phyloP scores from a whole-genome alignment of 78 protist genomes.

The Chrysochromulina tobinii region DNA sequence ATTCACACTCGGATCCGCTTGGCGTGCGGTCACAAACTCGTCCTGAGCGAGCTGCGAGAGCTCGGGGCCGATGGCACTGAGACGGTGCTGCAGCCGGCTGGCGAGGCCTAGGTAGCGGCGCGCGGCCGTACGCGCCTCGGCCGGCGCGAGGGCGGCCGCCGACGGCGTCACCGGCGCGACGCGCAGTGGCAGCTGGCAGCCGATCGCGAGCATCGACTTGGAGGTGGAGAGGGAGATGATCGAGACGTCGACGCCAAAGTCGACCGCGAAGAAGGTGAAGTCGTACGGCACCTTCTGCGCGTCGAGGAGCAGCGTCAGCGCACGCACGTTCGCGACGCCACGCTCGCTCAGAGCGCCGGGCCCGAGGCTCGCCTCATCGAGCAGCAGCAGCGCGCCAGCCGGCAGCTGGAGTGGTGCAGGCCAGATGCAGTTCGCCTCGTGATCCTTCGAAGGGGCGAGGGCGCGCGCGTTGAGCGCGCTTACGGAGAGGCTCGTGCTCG shows the following conservation, averaged over 20 bases:
- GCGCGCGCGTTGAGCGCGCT: neutral
- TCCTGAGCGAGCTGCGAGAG: neutral
- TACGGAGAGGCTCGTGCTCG: neutral
- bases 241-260: neutral
- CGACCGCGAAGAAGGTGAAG: neutral
- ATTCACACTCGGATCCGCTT: neutral
- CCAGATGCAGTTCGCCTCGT: neutral
- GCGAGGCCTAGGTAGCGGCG: slow-evolving; percentile 5
- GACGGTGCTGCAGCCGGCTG: too few relatives aligned
- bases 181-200: neutral
- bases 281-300: neutral
- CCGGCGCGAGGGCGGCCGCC: neutral
- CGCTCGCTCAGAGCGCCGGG: neutral
- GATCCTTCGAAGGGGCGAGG: neutral
- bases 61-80: neutral
- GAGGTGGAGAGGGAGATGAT: neutral
- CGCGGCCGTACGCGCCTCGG: neutral
- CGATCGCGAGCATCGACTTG: neutral
- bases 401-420: neutral
- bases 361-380: neutral
- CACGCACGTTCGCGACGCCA: neutral
- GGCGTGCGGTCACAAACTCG: neutral
- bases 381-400: neutral
- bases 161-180: too few relatives aligned
- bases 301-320: neutral